Base-by-base conservation (phyloP, 1,139 yeast species). In the Yamadazyma diddensiae region DNA sequence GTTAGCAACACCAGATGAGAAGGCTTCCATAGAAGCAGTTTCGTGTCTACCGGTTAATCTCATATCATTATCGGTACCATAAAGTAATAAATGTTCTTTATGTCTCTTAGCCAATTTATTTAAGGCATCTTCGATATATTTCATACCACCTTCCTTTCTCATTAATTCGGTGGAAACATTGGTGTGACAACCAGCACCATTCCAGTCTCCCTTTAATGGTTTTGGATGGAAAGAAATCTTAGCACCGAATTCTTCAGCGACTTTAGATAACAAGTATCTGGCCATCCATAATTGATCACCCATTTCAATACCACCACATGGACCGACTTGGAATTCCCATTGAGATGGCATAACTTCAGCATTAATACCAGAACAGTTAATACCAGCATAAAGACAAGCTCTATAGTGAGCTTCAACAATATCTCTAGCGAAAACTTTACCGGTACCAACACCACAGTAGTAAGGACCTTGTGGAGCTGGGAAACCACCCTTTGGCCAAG, bases 271-370 rank as follows among this genome's bases (percentile, higher is more conserved):
- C 53, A 92, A 73, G 66, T 86, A 92, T 69, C 98, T 82, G 43
- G 97, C 94, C 55, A 90, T 77, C 92, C 97, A 90, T 62, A 92
- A 78, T 65, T 92, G 82, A 65, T 92, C 98, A 63, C 97, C 98
- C 97, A 92, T 90, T 51, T 70, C 64, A 62, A 92, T 90, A 57
- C 98, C 98, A 46, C 67, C 77, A 70, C 97, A 87, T 46, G 98
- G 98, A 57, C 98, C 98, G 51, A 92, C 97, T 75, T 92, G 98
- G 85, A 85, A 92, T 73, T 92, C 98, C 98, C 98, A 92, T 77
- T 92, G 98, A 39, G 97, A 87, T 38, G 98, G 98, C 97, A 92
- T 92, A 47, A 92, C 98, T 75, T 92, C 98, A 51, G 98, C 98
- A 65, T 92, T 92, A 64, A 92, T 90, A 73, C 98, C 98, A 37